These are phyloP conservation scores for Suhomyces emberorum DNA, from an alignment of 805 yeast genomes.

Conservation along the genomic window DNA sequence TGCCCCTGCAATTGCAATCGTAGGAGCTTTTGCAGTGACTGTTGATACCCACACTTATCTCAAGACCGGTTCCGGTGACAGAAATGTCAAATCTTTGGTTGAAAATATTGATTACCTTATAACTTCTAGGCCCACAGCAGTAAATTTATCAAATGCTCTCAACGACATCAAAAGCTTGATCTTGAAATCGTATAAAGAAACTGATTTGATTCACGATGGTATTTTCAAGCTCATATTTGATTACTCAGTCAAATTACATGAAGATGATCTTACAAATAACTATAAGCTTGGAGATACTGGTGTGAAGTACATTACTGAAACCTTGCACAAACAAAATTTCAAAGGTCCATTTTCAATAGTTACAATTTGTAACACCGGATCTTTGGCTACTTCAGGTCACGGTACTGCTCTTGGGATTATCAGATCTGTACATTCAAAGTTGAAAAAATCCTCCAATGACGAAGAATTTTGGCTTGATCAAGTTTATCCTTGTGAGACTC, in stretches of 20 bases:
- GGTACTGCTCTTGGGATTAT: conserved; percentile 96
- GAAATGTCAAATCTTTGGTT: conserved; percentile 34
- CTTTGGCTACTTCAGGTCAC: conserved; percentile 94
- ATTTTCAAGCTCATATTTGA: conserved; percentile 32
- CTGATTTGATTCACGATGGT: conserved; percentile 19
- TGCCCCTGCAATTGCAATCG: conserved; percentile 97
- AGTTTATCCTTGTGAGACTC: conserved; percentile 86
- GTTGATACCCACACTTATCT: conserved; percentile 53
- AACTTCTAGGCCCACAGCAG: conserved; percentile 92
- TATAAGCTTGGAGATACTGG: conserved; percentile 79
- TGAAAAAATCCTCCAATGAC: conserved; percentile 27
- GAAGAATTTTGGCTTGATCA: conserved; percentile 57
- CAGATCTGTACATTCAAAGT: conserved; percentile 58
- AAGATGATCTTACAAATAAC: conserved; percentile 78
- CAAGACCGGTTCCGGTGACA: conserved; percentile 7
- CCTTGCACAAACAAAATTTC: conserved; percentile 46
- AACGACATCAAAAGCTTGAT: conserved; percentile 43
- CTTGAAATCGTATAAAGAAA: conserved; percentile 7
- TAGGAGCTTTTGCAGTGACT: conserved; percentile 79
- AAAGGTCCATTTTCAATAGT: conserved; percentile 72
- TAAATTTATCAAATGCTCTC: conserved; percentile 78
- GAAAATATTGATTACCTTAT: conserved; percentile 61
- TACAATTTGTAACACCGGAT: conserved; percentile 95
- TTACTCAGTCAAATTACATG: conserved; percentile 57
- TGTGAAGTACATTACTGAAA: conserved; percentile 55